Base-by-base conservation (phyloP, 768 basidiomycete genomes). In the Boletus barrowsii region DNA sequence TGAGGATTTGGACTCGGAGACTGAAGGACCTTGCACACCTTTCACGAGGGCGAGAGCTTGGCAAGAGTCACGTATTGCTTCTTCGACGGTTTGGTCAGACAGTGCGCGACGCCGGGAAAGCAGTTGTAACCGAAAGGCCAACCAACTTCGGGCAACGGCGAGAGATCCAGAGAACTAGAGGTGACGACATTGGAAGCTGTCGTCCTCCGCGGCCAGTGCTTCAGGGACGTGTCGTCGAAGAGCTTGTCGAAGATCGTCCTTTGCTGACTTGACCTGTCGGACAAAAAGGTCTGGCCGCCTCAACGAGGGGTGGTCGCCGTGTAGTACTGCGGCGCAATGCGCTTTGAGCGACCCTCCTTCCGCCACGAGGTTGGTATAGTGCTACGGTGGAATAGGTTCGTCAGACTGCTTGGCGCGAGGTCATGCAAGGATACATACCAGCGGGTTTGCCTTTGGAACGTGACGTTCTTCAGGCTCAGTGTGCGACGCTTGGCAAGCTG, bases 381-480 rank as follows among this genome's bases (percentile, higher is more conserved):
- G 53, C 59, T 60, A 41, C 8, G 14, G 42, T 8, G 32, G 6
- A 5, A n/a, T 35, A 18, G 36, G 37, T 17, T 39, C 10, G 42
- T 60, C 18, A 60, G 49, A 10, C 42, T 9, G 18, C 4, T 18
- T 3, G 29, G 37, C 10, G 17, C 11, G 47, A n/a, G 10, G 50
- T 6, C 20, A n/a, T 5, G 7, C 15, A 20, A 14, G 8, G 9
- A 41, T 4, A 5, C 45, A 13, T 44, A 60, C 58, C 53, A 47
- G 22, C 26, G 46, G 51, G 24, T 41, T 60, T n/a, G 46, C 52
- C 48, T 55, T 55, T 32, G 58, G 39, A 47, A 60, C 42, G 22
- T 49, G 40, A 42, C 32, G 33, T 37, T 55, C 58, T 33, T 51
- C 46, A 22, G 37, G 14, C 33, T 41, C 32, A 48, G 48, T 39